Evolutionary conservation across 768 basidiomycete species (phyloP), one percentile per base, ranked within the genome.

Genomic region (Rhodotorula paludigena): DNA sequence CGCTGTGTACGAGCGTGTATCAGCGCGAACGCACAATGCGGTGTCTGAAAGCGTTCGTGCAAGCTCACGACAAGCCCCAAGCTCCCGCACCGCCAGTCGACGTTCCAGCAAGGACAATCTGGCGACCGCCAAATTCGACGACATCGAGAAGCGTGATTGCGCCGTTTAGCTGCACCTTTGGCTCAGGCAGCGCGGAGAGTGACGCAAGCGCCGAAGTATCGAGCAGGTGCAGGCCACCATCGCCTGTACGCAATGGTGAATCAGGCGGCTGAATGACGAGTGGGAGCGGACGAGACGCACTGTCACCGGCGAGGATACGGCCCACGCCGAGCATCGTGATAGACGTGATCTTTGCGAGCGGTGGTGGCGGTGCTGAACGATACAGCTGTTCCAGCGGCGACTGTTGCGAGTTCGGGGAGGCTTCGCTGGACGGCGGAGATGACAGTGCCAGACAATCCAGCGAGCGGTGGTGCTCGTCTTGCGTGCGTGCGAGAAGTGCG

Each of bases 51-150:
- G 41, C 41, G 20, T 11, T 42, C 41, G 12, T 42, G 41, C 21
- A 8, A 32, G 75, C 84, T 62, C 75, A 90, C 89, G 81, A 82
- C 12, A 84, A 69, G 5, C 83, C 81, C 90, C 89, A 92, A 62
- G 90, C 80, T 0, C 84, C 85, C 33, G 92, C 82, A 0, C 86
- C 85, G 6, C 91, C 91, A 73, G 90, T 88, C 63, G 88, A 87
- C 0, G 82, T 84, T 5, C 90, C 89, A 21, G 88, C 90, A 21
- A 90, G 78, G 23, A 93, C 79, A 39, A 85, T 83, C 25, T 16
- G 77, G 66, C 54, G 74, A 63, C 12, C 73, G 42, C 14, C 81
- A 47, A 51, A 49, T 62, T n/a, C 79, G 78, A 65, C 77, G 72
- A 55, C 76, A 77, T 81, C 59, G 21, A 60, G 36, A 1, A 62